Evolutionary conservation across 495 filamentous ascomycete genomes (phyloP).

Genomic region (Patellaria atrata): DNA sequence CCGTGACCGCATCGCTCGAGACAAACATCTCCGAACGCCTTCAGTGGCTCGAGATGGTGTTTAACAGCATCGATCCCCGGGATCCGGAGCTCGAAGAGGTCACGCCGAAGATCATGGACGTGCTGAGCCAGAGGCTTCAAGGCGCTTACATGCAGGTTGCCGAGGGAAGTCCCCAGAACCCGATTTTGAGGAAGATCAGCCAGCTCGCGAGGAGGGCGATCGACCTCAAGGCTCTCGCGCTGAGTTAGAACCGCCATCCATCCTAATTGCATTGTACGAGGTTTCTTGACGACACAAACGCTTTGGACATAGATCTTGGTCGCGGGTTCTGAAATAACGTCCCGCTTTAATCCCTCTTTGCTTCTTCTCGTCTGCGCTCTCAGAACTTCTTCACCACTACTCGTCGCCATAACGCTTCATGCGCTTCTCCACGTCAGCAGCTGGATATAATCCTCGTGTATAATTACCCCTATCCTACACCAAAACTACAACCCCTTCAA

Average conservation of each 20-base stretch:
- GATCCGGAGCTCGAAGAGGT: slow-evolving; percentile 64
- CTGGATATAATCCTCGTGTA: too few relatives aligned
- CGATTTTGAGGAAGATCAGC: slow-evolving; percentile 47
- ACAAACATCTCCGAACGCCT: slow-evolving; percentile 53
- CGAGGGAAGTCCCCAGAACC: slow-evolving; percentile 44
- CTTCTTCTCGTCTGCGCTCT: too few relatives aligned
- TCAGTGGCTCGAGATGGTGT: slow-evolving; percentile 60
- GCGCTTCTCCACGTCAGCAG: too few relatives aligned
- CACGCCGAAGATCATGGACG: slow-evolving; percentile 55
- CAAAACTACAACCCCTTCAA: too few relatives aligned
- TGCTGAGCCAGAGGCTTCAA: slow-evolving; percentile 57
- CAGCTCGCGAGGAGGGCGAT: slow-evolving; percentile 38
- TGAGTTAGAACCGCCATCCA: neutral
- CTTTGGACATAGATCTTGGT: too few relatives aligned
- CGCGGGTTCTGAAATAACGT: too few relatives aligned
- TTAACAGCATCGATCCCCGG: slow-evolving; percentile 44
- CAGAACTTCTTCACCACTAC: too few relatives aligned
- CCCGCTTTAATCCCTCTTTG: too few relatives aligned
- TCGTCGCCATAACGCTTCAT: too few relatives aligned
- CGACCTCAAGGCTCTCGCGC: slow-evolving; percentile 29
- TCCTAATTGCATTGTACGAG: too few relatives aligned
- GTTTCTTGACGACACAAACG: too few relatives aligned
- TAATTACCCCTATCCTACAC: too few relatives aligned
- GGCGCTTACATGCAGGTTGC: slow-evolving; percentile 53
- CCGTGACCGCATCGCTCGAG: slow-evolving; percentile 57